Conservation (phyloP, 495 filamentous ascomycete genomes). For the Aspergillus diversus region DNA sequence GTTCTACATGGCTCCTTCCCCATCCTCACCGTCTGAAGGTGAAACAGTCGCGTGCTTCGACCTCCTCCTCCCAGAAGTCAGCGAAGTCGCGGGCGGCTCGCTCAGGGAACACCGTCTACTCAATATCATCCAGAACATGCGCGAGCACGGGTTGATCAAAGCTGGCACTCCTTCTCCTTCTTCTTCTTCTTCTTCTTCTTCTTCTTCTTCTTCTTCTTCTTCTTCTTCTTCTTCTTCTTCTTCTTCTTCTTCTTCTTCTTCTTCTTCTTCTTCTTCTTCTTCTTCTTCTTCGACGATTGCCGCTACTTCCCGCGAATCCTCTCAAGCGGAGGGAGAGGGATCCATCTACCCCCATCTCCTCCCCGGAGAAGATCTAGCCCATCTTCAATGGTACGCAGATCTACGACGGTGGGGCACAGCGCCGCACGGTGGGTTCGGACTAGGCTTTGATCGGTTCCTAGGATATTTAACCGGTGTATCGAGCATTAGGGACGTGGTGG, state of each 20-base stretch:
- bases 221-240: slow-evolving; percentile 9
- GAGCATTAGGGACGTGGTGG: slow-evolving; percentile 83
- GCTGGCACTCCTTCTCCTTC: slow-evolving; percentile 7
- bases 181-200: too few relatives aligned
- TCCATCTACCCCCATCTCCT: slow-evolving; percentile 40
- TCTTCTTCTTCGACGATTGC: too few relatives aligned
- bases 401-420: slow-evolving; percentile 90
- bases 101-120: slow-evolving; percentile 86
- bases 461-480: slow-evolving; percentile 82
- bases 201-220: too few relatives aligned
- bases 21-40: slow-evolving; percentile 16
- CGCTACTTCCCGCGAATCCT: slow-evolving; percentile 9
- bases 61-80: slow-evolving; percentile 84
- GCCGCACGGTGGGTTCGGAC: slow-evolving; percentile 94
- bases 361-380: slow-evolving; percentile 51
- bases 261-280: too few relatives aligned
- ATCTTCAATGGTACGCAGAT: slow-evolving; percentile 91
- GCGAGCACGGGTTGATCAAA: slow-evolving; percentile 56
- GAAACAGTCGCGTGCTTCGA: slow-evolving; percentile 93
- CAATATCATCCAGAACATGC: slow-evolving; percentile 75
- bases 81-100: slow-evolving; percentile 90
- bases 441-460: slow-evolving; percentile 90
- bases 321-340: slow-evolving; percentile 1
- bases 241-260: too few relatives aligned
- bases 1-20: slow-evolving; percentile 89